A percentile compares a stretch with the other conserved stretches of the same genome.
These are phyloP conservation scores for Arctium lappa DNA, from an alignment of 129 eudicot species.

Conservation along the genomic window DNA sequence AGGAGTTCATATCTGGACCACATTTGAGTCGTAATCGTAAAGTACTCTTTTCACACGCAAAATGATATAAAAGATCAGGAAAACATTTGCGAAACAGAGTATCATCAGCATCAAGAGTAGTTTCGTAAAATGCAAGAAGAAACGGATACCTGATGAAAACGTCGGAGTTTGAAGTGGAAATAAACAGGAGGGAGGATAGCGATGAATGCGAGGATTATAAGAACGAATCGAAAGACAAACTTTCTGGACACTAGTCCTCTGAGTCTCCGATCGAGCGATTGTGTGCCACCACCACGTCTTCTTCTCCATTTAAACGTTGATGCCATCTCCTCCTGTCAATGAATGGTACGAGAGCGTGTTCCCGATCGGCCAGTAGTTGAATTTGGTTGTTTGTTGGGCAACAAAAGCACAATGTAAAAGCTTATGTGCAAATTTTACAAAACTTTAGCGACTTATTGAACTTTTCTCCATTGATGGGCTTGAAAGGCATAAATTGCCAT, in stretches of 20 bases:
- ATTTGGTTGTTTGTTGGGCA: background rate
- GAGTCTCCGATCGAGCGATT: slow-evolving; percentile 21
- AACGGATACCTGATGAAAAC: slow-evolving; percentile 53
- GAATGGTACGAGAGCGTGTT: background rate
- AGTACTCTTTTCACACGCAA: background rate
- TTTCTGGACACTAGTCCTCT: slow-evolving; percentile 36
- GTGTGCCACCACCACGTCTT: slow-evolving; percentile 20
- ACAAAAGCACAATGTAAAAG: background rate
- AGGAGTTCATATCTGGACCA: background rate
- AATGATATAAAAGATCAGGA: slow-evolving; percentile 4
- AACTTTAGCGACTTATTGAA: background rate
- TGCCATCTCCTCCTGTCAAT: slow-evolving; percentile 5
- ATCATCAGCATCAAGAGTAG: background rate
- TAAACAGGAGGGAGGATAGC: slow-evolving; percentile 81
- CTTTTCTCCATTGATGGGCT: background rate
- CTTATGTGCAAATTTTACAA: background rate
- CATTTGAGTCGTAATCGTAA: background rate
- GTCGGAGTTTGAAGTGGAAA: slow-evolving; percentile 73
- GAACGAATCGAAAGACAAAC: slow-evolving; percentile 40
- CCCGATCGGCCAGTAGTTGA: slow-evolving; percentile 10
- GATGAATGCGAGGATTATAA: slow-evolving; percentile 49
- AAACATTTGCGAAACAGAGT: background rate
- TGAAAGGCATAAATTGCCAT: background rate
- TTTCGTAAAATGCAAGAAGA: background rate
- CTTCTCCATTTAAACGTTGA: slow-evolving; percentile 27